Conservation (phyloP, 495 filamentous ascomycete genomes). For the Trichoderma virens region DNA sequence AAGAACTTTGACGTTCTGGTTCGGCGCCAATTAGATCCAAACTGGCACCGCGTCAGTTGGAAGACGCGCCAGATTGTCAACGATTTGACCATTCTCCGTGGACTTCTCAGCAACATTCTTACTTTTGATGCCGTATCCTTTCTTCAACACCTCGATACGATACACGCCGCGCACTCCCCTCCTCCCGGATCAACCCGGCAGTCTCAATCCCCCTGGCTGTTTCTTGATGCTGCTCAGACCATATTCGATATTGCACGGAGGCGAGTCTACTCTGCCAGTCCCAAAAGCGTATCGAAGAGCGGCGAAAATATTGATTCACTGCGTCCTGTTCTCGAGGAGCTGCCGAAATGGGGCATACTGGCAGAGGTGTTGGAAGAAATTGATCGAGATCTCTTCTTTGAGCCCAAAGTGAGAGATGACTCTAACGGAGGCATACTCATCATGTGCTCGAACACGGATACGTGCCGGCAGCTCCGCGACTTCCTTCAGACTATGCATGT, state of each 20-base stretch:
- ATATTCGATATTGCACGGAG: conserved; percentile 88
- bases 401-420: conserved; percentile 65
- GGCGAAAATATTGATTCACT: conserved; percentile 53
- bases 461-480: conserved; percentile 82
- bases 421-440: conserved; percentile 86
- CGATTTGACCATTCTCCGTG: conserved; percentile 76
- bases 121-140: conserved; percentile 89
- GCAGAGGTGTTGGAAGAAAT: conserved; percentile 88
- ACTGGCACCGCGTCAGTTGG: conserved; percentile 95
- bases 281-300: conserved; percentile 19
- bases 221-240: conserved; percentile 88
- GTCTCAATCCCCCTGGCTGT: conserved; percentile 92
- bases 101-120: conserved; percentile 78
- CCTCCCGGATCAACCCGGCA: conserved; percentile 80
- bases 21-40: conserved; percentile 83
- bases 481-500: conserved; percentile 88
- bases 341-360: conserved; percentile 86
- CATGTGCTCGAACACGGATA: conserved; percentile 88
- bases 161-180: conserved; percentile 82
- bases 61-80: conserved; percentile 89
- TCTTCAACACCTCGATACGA: conserved; percentile 87
- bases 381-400: conserved; percentile 82
- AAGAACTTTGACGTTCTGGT: conserved; percentile 87
- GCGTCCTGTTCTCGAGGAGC: conserved; percentile 85
- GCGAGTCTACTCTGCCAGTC: conserved; percentile 64